Base-by-base conservation (phyloP, 768 basidiomycete species). In the Auricularia cornea region DNA sequence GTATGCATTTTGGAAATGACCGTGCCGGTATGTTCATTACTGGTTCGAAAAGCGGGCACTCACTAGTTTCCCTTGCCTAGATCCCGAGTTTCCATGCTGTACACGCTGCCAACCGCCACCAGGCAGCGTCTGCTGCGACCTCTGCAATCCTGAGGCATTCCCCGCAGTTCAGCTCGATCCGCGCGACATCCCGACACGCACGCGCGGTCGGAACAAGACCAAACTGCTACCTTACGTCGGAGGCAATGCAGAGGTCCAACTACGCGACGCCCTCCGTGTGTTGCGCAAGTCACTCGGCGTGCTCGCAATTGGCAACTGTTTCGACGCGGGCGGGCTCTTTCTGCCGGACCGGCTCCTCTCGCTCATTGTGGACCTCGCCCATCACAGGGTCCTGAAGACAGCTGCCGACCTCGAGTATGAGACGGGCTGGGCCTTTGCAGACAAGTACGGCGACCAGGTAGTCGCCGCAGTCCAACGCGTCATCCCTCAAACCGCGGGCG, bases 51-150 rank as follows among this genome's bases (percentile, higher is more conserved):
- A n/a, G n/a, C n/a, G n/a, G n/a, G n/a, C n/a, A n/a, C n/a, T 48
- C 14, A 8, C n/a, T 48, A 18, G 3, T 16, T 16, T 48, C 3
- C 29, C 20, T 48, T 52, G 28, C 32, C 1, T 63, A 70, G 66
- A 54, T 38, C 44, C 51, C 6, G 64, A 65, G 59, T 59, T 66
- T 10, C 54, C 38, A 5, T 65, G 67, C 20, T 73, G 72, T 59
- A 2, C 48, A 3, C 62, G 68, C 35, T 73, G 71, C 30, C 8
- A n/a, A 3, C 40, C 67, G 3, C 8, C 23, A 0, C 18, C 35
- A 10, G 64, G 69, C 11, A 8, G 61, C 3, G 32, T 70, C 23
- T 74, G 73, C 68, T 74, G 71, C 52, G 68, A 68, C 26, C 41
- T 74, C 29, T 70, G 70, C 60, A 61, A 63, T 33, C 71, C 71